phyloP scores from a whole-genome alignment of 1,139 yeast species.

The Yamadazyma blattariae region DNA sequence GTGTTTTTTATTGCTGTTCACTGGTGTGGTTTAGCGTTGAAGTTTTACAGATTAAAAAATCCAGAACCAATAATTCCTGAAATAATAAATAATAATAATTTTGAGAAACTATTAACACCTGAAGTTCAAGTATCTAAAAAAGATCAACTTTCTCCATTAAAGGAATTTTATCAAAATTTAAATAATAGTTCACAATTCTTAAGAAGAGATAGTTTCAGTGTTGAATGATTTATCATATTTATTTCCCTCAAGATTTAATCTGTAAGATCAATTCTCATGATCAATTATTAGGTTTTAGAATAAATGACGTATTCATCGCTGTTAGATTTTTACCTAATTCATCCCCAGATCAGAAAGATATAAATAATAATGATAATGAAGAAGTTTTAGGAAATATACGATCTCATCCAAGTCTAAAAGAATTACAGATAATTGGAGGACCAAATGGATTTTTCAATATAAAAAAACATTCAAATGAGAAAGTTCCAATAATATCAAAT shows the following conservation, averaged over 20 bases:
- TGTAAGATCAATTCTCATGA: slow-evolving; percentile 2
- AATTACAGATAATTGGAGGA: slow-evolving; percentile 2
- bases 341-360: too few relatives aligned
- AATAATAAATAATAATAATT: too few relatives aligned
- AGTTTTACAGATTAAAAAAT: too few relatives aligned
- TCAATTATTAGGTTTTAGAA: slow-evolving; percentile 22
- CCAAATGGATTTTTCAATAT: slow-evolving; percentile 7
- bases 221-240: slow-evolving; percentile 26
- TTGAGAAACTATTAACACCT: too few relatives aligned
- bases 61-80: too few relatives aligned
- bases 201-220: slow-evolving; percentile 39
- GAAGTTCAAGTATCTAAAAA: background rate
- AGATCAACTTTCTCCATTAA: slow-evolving; percentile 3
- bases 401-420: background rate
- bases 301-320: slow-evolving; percentile 23
- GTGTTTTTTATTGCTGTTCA: too few relatives aligned
- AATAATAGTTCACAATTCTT: slow-evolving; percentile 44
- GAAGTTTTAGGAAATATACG: background rate
- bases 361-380: too few relatives aligned
- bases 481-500: slow-evolving; percentile 9
- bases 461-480: slow-evolving; percentile 1
- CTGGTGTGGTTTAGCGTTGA: too few relatives aligned
- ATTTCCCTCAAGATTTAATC: slow-evolving; percentile 34
- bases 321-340: slow-evolving; percentile 15
- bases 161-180: slow-evolving; percentile 29